These are phyloP conservation scores for Magnolia kwangsiensis DNA, from an alignment of 164 flowering plant genomes.

Conservation along the genomic window DNA sequence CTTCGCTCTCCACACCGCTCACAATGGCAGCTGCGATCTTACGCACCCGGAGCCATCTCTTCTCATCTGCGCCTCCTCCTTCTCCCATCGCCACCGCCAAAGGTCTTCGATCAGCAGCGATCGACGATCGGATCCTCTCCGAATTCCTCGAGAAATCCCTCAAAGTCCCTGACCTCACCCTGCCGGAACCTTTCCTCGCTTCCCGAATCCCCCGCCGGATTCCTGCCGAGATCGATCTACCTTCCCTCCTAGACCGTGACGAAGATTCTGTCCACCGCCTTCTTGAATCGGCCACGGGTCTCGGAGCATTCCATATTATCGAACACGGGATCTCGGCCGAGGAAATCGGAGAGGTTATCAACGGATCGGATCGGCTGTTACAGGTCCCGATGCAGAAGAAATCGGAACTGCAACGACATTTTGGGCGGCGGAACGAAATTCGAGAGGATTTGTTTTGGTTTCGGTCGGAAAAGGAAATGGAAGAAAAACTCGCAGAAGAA, in stretches of 20 bases:
- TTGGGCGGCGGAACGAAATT: constrained; percentile 1
- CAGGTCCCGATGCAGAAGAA: constrained; percentile 12
- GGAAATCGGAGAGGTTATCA: constrained; percentile 25
- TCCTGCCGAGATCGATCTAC: constrained; percentile 24
- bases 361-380: constrained; percentile 29
- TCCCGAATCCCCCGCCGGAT: not conserved
- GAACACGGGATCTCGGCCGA: constrained; percentile 38
- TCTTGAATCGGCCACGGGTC: constrained; percentile 29
- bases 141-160: constrained; percentile 38
- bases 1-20: not conserved
- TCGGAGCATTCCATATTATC: constrained; percentile 39
- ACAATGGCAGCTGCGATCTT: constrained; percentile 16
- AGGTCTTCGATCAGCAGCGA: constrained; percentile 54
- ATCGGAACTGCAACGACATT: not conserved
- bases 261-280: constrained; percentile 23
- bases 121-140: constrained; percentile 35
- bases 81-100: constrained; percentile 58
- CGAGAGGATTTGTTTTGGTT: constrained; percentile 35
- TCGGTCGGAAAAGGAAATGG: constrained; percentile 8
- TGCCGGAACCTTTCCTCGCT: constrained; percentile 24
- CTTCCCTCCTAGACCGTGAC: constrained; percentile 20
- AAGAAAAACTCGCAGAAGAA: constrained; percentile 10
- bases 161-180: constrained; percentile 40
- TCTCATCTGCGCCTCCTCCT: constrained; percentile 42
- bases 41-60: constrained; percentile 4